Conservation (phyloP, 257 asterid genomes). For the Przewalskia tangutica region DNA sequence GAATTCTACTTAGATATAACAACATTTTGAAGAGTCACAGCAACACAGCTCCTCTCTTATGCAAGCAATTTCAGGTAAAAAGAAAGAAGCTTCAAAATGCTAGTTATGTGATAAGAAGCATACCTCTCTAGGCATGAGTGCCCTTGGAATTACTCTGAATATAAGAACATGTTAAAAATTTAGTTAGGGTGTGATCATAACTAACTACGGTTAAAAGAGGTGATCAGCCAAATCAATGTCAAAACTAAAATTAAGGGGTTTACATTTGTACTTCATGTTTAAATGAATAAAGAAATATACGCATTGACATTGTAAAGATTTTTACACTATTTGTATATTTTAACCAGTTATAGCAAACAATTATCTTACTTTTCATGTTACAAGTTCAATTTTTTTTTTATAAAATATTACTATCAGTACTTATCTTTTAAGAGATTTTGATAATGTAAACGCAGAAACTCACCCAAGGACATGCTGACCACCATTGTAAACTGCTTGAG, state of each 20-base stretch:
- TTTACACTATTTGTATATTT: no score
- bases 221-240: neutral
- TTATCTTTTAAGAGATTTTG: neutral
- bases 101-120: neutral
- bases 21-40: neutral
- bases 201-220: neutral
- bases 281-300: neutral
- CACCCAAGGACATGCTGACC: constrained; percentile 38
- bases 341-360: neutral
- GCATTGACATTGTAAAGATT: no score
- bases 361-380: neutral
- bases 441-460: neutral
- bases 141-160: constrained; percentile 29
- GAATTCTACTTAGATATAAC: neutral
- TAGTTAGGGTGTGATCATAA: neutral
- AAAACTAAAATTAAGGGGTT: neutral
- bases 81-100: neutral
- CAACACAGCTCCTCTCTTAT: neutral
- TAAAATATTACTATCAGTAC: neutral
- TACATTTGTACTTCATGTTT: neutral
- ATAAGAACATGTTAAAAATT: constrained; percentile 10
- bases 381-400: neutral
- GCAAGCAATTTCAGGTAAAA: neutral
- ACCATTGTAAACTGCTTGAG: constrained; percentile 29
- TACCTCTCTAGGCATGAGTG: constrained; percentile 34